Base-by-base conservation (phyloP, 805 yeast species). In the Lipomyces starkeyi region DNA sequence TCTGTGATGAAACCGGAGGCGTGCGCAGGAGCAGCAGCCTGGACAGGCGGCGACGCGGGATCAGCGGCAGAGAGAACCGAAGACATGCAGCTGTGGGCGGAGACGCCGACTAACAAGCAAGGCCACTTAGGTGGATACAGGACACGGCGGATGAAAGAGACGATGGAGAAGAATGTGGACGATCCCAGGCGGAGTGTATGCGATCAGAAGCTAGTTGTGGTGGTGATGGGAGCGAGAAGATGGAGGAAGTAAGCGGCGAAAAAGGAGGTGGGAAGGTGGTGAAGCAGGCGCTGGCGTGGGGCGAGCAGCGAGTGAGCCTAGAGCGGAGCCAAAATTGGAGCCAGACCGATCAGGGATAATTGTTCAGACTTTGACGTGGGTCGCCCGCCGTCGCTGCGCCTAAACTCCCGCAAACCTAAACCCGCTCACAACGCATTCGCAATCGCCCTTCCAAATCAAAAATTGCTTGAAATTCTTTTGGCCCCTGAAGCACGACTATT, bases 311-410 rank as follows among this genome's bases (percentile, higher is more conserved):
- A 43, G 20, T n/a, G 49, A 43, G 40, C 40, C 3, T 37, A 13
- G 49, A 43, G 49, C 49, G 22, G 49, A 43, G 49, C 49, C 49
- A 43, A 25, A 17, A 14, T n/a, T 17, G 49, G 49, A 43, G 22
- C 49, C 22, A 43, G 22, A 43, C 49, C 49, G 49, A 43, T 43
- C 49, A 43, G 49, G 49, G 49, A 43, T 43, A n/a, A 43, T 43
- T 43, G 49, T 43, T 43, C 43, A 37, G 5, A 4, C 49, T 43
- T 43, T 43, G 49, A 43, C 49, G 22, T 43, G 49, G 49, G 49
- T n/a, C 49, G 49, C 9, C 9, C 49, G 2, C 49, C 49, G 9
- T 6, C 49, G 22, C 49, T 43, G 49, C 49, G 49, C 49, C 49
- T 2, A 17, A 17, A 8, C 9, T n/a, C 49, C 49, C 9, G 20